These are phyloP conservation scores for Alternaria solani DNA, from an alignment of 2,329 filamentous ascomycete species.

Conservation along the genomic window DNA sequence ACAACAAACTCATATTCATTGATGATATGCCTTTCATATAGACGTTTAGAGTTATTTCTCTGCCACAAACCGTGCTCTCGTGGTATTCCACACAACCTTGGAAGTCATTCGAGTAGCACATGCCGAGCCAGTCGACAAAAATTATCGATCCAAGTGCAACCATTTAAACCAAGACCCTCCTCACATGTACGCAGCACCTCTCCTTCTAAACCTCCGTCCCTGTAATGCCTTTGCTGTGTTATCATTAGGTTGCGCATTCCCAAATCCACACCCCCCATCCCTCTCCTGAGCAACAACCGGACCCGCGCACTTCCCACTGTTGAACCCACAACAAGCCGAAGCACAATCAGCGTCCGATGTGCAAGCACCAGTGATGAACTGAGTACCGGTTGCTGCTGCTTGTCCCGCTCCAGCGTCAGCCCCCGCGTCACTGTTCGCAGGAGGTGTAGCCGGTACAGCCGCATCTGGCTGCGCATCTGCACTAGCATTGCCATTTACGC, in stretches of 20 bases:
- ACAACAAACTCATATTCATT: neutral
- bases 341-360: conserved; percentile 51
- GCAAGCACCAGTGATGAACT: conserved; percentile 53
- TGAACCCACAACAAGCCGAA: conserved; percentile 49
- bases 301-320: conserved; percentile 43
- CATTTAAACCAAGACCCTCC: neutral
- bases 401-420: conserved; percentile 2
- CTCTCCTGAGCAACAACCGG: conserved; percentile 45
- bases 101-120: neutral
- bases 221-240: conserved; percentile 40
- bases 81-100: neutral
- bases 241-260: conserved; percentile 46
- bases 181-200: conserved; percentile 34
- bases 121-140: neutral
- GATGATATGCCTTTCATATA: neutral
- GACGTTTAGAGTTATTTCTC: neutral
- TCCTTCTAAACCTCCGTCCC: conserved; percentile 28
- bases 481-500: conserved; percentile 12
- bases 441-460: neutral
- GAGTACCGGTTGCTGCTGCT: conserved; percentile 31
- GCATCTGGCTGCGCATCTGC: conserved; percentile 8
- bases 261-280: conserved; percentile 50
- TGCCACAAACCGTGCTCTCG: neutral
- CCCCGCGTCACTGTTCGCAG: neutral
- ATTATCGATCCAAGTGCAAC: neutral